These are phyloP conservation scores for Simmondsia chinensis DNA, from an alignment of 148 eudicot genomes.

Conservation along the genomic window DNA sequence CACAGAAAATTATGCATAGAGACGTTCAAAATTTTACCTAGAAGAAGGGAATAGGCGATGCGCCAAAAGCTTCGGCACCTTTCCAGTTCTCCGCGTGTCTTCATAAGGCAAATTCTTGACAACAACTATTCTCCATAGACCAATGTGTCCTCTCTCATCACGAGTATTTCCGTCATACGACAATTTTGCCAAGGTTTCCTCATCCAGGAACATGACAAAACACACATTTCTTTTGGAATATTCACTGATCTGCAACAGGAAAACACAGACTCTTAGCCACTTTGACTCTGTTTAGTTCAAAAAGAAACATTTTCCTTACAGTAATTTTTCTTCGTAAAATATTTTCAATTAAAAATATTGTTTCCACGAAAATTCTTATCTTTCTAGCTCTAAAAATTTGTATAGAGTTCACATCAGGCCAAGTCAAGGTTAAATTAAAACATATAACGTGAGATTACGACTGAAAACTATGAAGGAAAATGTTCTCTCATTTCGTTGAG, in stretches of 20 bases:
- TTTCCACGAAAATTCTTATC: too few relatives aligned
- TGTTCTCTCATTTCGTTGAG: too few relatives aligned
- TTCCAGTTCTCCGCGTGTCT: constrained; percentile 94
- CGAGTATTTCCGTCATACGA: constrained; percentile 67
- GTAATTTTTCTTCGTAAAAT: too few relatives aligned
- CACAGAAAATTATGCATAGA: background rate
- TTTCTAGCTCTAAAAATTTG: too few relatives aligned
- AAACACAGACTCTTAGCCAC: constrained; percentile 3
- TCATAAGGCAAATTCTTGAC: constrained; percentile 75
- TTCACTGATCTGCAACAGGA: constrained; percentile 75
- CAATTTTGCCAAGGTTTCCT: constrained; percentile 56
- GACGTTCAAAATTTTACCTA: constrained; percentile 37
- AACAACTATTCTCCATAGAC: constrained; percentile 78
- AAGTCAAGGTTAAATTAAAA: too few relatives aligned
- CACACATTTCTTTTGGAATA: constrained; percentile 83
- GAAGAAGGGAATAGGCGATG: constrained; percentile 96
- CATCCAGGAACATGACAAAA: constrained; percentile 93
- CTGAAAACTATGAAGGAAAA: too few relatives aligned
- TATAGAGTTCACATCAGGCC: too few relatives aligned
- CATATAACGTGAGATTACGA: too few relatives aligned
- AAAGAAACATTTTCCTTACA: too few relatives aligned
- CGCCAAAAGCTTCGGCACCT: constrained; percentile 93
- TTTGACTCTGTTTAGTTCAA: too few relatives aligned
- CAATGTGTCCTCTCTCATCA: constrained; percentile 67
- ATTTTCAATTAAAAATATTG: too few relatives aligned